These are phyloP conservation scores for Bonnemaisonia californica DNA, from an alignment of 31 red algal genomes.

Conservation along the genomic window DNA sequence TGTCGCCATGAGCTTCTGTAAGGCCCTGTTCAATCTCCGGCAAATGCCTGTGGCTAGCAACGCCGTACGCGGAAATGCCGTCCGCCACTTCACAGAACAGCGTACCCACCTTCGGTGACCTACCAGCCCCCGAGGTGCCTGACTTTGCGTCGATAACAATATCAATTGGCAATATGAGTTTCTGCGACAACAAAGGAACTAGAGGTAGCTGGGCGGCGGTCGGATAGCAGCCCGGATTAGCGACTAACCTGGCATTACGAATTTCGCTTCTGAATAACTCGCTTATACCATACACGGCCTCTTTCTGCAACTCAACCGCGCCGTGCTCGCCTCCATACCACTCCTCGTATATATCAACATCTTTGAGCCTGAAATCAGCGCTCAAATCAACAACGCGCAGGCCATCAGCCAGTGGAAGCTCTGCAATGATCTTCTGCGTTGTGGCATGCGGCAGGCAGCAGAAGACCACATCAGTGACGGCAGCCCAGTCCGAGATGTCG, in stretches of 20 bases:
- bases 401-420: slow-evolving; percentile 56
- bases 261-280: slow-evolving; percentile 77
- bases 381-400: slow-evolving; percentile 86
- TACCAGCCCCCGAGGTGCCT: slow-evolving; percentile 92
- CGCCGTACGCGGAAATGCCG: slow-evolving; percentile 89
- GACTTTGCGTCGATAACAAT: slow-evolving; percentile 96
- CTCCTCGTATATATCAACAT: slow-evolving; percentile 63
- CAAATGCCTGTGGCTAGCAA: slow-evolving; percentile 85
- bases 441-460: slow-evolving; percentile 94
- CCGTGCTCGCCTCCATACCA: slow-evolving; percentile 92
- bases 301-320: slow-evolving; percentile 67
- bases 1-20: slow-evolving; percentile 57
- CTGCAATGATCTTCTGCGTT: slow-evolving; percentile 67
- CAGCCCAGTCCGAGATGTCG: slow-evolving; percentile 44
- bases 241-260: slow-evolving; percentile 82
- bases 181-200: slow-evolving; percentile 65
- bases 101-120: slow-evolving; percentile 74
- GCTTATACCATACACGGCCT: slow-evolving; percentile 93
- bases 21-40: slow-evolving; percentile 99
- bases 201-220: slow-evolving; percentile 89
- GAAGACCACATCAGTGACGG: slow-evolving; percentile 71
- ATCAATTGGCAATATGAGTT: slow-evolving; percentile 71
- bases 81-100: slow-evolving; percentile 92
- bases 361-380: slow-evolving; percentile 89
- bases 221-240: slow-evolving; percentile 97